Evolutionary conservation across 768 basidiomycete genomes (phyloP).

Genomic region (Mycena haematopus): DNA sequence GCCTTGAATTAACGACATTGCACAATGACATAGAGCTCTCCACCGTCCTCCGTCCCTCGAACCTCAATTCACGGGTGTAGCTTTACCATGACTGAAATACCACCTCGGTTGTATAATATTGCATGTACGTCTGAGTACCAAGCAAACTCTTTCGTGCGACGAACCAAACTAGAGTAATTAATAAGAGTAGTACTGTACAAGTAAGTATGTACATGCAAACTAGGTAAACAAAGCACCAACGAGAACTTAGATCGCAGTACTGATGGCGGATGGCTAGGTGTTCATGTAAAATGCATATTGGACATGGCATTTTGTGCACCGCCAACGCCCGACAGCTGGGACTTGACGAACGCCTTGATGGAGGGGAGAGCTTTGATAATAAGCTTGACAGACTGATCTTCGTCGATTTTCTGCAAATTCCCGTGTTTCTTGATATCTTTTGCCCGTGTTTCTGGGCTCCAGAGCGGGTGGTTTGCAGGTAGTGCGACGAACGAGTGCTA

Average conservation of each 20-base stretch:
- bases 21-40: slow-evolving; percentile 1
- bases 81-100: background rate
- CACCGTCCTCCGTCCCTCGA: background rate
- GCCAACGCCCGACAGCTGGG: slow-evolving; percentile 6
- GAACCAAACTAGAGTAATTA: background rate
- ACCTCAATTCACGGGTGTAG: background rate
- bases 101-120: background rate
- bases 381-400: slow-evolving; percentile 78
- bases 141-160: background rate
- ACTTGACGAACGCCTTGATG: slow-evolving; percentile 62
- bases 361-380: slow-evolving; percentile 69
- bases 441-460: slow-evolving; percentile 45
- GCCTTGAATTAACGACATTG: slow-evolving; percentile 18
- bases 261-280: background rate
- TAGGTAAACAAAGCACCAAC: background rate
- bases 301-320: slow-evolving; percentile 15
- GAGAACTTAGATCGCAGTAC: background rate
- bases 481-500: slow-evolving; percentile 79
- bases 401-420: slow-evolving; percentile 64
- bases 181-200: background rate
- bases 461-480: slow-evolving; percentile 64
- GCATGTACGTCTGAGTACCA: background rate
- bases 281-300: slow-evolving; percentile 16
- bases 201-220: slow-evolving; percentile 2
- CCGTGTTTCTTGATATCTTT: slow-evolving; percentile 69